A percentile compares a stretch with the other conserved stretches of the same genome.
phyloP scores from a whole-genome alignment of 1,139 yeast species.

The Neolecta irregularis region DNA sequence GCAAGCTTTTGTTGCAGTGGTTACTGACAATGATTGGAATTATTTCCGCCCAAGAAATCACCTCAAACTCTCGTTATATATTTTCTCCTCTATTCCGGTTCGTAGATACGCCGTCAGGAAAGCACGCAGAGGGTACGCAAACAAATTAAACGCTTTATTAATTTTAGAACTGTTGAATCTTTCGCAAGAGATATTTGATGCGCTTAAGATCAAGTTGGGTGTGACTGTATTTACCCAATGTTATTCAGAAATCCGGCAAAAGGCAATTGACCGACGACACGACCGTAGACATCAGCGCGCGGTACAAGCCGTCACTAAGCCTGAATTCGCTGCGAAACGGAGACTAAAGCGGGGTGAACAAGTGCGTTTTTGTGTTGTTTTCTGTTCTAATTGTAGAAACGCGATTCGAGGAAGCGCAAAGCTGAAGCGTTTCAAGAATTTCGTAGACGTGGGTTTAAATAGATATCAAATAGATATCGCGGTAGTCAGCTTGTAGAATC shows the following conservation, averaged over 20 bases:
- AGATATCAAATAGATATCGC: too few species aligned
- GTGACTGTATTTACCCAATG: slow-evolving; percentile 51
- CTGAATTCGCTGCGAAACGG: slow-evolving; percentile 64
- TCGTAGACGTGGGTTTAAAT: too few species aligned
- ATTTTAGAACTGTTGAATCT: slow-evolving; percentile 37
- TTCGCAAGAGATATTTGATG: slow-evolving; percentile 52
- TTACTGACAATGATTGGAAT: slow-evolving; percentile 43
- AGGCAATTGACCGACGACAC: slow-evolving; percentile 45
- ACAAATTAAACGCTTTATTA: background rate
- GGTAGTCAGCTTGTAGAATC: too few species aligned
- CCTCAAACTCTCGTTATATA: slow-evolving; percentile 31
- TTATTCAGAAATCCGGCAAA: slow-evolving; percentile 48
- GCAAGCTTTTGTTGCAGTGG: slow-evolving; percentile 26
- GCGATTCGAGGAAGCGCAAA: too few species aligned
- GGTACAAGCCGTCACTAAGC: slow-evolving; percentile 60
- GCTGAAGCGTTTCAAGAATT: too few species aligned
- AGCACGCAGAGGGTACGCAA: background rate
- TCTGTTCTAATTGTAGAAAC: too few species aligned
- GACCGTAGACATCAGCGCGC: slow-evolving; percentile 68
- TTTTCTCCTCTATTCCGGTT: slow-evolving; percentile 12
- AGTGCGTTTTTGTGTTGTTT: too few species aligned
- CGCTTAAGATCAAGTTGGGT: slow-evolving; percentile 58
- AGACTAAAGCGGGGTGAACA: slow-evolving; percentile 32
- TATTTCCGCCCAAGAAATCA: slow-evolving; percentile 29
- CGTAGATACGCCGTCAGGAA: slow-evolving; percentile 9